A percentile compares a stretch with the other conserved stretches of the same genome.
These are phyloP conservation scores for Panaeolus papilionaceus DNA, from an alignment of 768 basidiomycete genomes.

Conservation along the genomic window DNA sequence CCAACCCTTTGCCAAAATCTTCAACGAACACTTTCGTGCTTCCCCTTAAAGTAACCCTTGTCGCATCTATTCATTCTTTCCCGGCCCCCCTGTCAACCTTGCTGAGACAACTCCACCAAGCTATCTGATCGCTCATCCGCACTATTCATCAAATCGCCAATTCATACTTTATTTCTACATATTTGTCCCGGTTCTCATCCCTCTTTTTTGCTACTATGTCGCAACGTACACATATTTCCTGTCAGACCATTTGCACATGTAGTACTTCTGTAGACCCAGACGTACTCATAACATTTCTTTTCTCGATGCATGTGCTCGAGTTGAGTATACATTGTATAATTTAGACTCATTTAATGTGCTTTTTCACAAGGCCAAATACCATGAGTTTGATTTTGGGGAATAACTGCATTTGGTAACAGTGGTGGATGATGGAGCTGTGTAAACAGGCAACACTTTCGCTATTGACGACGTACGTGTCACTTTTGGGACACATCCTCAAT, in stretches of 20 bases:
- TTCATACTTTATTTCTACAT: conserved; percentile 36
- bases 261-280: conserved; percentile 42
- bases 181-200: neutral
- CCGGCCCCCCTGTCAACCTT: conserved; percentile 16
- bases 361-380: conserved; percentile 3
- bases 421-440: conserved; percentile 5
- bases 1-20: conserved; percentile 20
- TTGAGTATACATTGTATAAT: conserved; percentile 13
- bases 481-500: neutral
- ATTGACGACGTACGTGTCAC: conserved; percentile 20
- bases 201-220: conserved; percentile 25
- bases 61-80: conserved; percentile 21
- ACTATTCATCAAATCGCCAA: conserved; percentile 22
- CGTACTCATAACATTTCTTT: conserved; percentile 28
- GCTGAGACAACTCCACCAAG: conserved; percentile 26
- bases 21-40: conserved; percentile 26
- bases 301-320: conserved; percentile 5
- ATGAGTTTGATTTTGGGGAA: conserved; percentile 3
- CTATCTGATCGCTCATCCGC: conserved; percentile 27
- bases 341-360: conserved; percentile 18
- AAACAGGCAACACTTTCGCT: neutral
- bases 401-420: conserved; percentile 12
- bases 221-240: conserved; percentile 21
- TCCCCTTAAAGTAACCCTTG: conserved; percentile 41
- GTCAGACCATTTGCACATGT: conserved; percentile 22